These are phyloP conservation scores for Triticum dicoccoides DNA, from an alignment of 176 grass and related monocot genomes.

Conservation along the genomic window DNA sequence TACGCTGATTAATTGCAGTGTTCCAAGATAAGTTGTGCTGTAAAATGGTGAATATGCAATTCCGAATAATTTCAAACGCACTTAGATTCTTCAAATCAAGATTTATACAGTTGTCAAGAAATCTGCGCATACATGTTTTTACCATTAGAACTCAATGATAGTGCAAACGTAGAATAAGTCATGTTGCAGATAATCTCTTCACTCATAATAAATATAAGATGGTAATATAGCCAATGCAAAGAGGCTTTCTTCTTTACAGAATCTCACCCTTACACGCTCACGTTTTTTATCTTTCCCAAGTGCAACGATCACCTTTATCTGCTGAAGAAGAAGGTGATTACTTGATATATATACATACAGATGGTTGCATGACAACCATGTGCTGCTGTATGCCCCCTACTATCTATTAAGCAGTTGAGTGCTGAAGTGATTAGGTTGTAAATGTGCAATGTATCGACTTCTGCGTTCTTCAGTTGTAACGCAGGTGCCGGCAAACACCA, in stretches of 20 bases:
- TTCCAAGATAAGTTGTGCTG: neutral
- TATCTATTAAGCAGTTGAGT: neutral
- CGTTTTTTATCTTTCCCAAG: neutral
- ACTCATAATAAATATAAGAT: neutral
- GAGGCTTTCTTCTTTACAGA: neutral
- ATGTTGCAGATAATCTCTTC: neutral
- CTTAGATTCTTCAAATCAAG: neutral
- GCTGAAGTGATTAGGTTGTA: neutral
- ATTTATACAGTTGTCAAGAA: neutral
- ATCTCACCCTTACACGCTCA: neutral
- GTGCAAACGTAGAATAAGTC: neutral
- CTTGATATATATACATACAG: neutral
- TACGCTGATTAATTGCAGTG: neutral
- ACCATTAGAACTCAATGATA: neutral
- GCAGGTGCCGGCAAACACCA: neutral
- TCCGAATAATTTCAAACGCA: neutral
- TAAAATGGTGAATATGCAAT: neutral
- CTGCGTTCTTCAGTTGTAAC: neutral
- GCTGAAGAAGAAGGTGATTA: neutral
- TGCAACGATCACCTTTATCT: neutral
- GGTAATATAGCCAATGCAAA: neutral
- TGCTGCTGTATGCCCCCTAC: neutral
- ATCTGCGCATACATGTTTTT: neutral
- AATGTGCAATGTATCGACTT: neutral
- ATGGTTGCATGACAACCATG: neutral